phyloP scores from a whole-genome alignment of 2,329 filamentous ascomycete species.

The Scedosporium aurantiacum region DNA sequence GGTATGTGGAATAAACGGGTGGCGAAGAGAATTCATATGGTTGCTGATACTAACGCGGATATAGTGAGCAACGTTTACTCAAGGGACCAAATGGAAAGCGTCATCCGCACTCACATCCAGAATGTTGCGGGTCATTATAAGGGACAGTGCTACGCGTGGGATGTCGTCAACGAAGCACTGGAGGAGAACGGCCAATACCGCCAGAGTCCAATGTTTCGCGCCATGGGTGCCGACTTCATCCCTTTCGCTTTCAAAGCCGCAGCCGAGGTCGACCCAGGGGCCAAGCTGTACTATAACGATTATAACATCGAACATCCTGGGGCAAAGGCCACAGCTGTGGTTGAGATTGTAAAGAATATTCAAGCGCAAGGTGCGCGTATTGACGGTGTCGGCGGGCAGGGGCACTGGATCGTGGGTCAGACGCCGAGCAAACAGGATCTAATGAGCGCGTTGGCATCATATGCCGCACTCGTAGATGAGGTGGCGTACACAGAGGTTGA shows the following conservation, averaged over 20 bases:
- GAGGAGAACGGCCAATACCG: slow-evolving; percentile 42
- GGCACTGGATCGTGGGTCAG: slow-evolving; percentile 33
- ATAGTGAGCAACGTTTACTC: slow-evolving; percentile 32
- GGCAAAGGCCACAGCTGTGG: slow-evolving; percentile 23
- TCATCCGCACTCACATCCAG: slow-evolving; percentile 43
- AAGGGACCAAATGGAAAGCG: slow-evolving; percentile 40
- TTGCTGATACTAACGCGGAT: not conserved
- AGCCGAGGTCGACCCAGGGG: slow-evolving; percentile 32
- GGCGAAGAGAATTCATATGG: not conserved
- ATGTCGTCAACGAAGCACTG: slow-evolving; percentile 52
- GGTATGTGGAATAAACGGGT: slow-evolving; percentile 1
- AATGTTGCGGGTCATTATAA: slow-evolving; percentile 45
- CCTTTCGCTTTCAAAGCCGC: slow-evolving; percentile 39
- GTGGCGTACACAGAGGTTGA: slow-evolving; percentile 31
- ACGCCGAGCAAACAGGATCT: slow-evolving; percentile 24
- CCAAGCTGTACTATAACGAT: slow-evolving; percentile 51
- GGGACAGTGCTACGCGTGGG: slow-evolving; percentile 51
- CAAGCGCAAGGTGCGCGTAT: slow-evolving; percentile 31
- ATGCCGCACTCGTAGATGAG: slow-evolving; percentile 32
- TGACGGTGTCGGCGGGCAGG: slow-evolving; percentile 41
- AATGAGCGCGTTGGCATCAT: slow-evolving; percentile 30
- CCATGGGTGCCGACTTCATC: slow-evolving; percentile 41
- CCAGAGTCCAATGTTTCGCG: slow-evolving; percentile 35
- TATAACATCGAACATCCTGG: slow-evolving; percentile 39
- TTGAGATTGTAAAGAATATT: slow-evolving; percentile 23